phyloP scores from a whole-genome alignment of 2,329 filamentous ascomycete genomes.

The Penicillium sp. region DNA sequence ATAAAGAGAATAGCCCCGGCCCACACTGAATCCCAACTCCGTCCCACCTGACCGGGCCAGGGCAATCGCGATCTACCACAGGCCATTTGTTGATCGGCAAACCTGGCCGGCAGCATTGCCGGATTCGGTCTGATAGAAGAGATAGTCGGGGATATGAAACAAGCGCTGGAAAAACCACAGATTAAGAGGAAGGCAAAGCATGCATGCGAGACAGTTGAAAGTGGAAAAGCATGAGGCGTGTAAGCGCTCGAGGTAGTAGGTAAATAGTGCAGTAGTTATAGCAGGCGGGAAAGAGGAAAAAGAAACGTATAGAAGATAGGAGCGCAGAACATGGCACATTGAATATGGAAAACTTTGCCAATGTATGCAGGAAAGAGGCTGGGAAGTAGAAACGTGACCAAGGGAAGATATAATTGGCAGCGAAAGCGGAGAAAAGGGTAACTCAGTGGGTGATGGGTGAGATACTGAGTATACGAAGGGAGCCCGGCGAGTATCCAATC shows the following conservation, averaged over 20 bases:
- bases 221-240: constrained; percentile 9
- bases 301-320: constrained; percentile 3
- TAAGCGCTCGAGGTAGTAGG: constrained; percentile 8
- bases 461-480: constrained; percentile 4
- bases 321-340: constrained; percentile 3
- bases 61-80: background rate
- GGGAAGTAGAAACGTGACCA: background rate
- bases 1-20: background rate
- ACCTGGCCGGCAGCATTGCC: background rate
- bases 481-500: background rate
- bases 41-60: background rate
- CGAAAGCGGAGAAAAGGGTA: constrained; percentile 3
- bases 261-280: background rate
- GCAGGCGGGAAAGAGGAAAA: background rate
- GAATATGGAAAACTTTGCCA: constrained; percentile 12
- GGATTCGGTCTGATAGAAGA: background rate
- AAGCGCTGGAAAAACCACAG: background rate
- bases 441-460: constrained; percentile 1
- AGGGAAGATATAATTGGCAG: constrained; percentile 1
- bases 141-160: background rate
- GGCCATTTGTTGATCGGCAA: background rate
- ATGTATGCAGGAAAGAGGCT: constrained; percentile 18
- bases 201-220: background rate
- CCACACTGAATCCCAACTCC: background rate
- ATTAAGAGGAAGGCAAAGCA: background rate